Percentiles rank a stretch among this genome's conserved stretches.
Conservation (phyloP, 495 filamentous ascomycete species). For the Trichoderma asperelloides region DNA sequence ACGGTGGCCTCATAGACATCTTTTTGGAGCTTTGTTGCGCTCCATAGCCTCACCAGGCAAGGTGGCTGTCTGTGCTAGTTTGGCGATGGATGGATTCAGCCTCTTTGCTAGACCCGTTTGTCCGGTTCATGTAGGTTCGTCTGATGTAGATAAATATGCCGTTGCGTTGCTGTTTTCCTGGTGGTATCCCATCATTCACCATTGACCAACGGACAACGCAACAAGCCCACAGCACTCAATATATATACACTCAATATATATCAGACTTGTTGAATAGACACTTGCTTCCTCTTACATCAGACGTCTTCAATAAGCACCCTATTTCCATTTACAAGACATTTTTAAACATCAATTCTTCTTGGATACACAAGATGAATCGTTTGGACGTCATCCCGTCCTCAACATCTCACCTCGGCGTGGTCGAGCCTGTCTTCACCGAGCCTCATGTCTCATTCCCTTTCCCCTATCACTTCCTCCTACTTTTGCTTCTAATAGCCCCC, state of each 20-base stretch:
- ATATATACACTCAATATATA: too few species aligned
- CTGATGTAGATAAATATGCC: not conserved
- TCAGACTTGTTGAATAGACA: too few species aligned
- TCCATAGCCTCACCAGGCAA: conserved; percentile 3
- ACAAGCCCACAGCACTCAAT: not conserved
- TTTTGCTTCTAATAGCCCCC: not conserved
- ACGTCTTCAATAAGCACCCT: not conserved
- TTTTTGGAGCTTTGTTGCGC: not conserved
- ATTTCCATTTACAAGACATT: not conserved
- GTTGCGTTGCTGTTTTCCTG: not conserved
- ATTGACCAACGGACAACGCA: not conserved
- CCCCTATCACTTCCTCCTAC: not conserved
- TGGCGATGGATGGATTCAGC: not conserved
- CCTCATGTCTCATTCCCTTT: not conserved
- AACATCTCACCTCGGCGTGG: not conserved
- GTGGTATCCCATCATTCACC: not conserved
- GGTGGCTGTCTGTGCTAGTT: not conserved
- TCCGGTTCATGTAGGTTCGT: not conserved
- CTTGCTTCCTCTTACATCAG: too few species aligned
- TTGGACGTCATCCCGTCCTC: not conserved
- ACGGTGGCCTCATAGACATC: not conserved
- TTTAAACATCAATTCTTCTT: not conserved
- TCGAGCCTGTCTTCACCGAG: not conserved
- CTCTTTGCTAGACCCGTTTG: not conserved
- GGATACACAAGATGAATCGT: not conserved